Percentiles rank a stretch among this genome's conserved stretches.
These are phyloP conservation scores for Phaeolepiota aurea DNA, from an alignment of 768 basidiomycete genomes.

Conservation along the genomic window DNA sequence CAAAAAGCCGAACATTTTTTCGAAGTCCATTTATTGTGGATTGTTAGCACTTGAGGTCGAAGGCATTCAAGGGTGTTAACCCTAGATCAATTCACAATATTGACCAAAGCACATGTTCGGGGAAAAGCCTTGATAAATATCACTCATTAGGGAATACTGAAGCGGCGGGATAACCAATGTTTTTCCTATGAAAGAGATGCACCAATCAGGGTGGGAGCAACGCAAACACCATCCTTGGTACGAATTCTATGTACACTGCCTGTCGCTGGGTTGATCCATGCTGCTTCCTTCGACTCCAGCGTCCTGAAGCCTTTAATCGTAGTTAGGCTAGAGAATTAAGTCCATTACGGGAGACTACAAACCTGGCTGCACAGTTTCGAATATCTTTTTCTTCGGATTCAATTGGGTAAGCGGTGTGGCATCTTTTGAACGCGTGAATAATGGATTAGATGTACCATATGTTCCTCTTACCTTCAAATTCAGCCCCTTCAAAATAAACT, in stretches of 20 bases:
- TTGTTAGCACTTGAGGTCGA: conserved; percentile 7
- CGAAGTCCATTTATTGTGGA: background rate
- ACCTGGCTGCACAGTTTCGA: conserved; percentile 94
- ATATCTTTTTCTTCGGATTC: conserved; percentile 99
- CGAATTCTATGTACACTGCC: conserved; percentile 78
- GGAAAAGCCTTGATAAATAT: background rate
- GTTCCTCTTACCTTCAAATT: conserved; percentile 61
- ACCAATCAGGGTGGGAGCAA: conserved; percentile 75
- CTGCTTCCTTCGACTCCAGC: conserved; percentile 78
- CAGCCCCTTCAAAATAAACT: conserved; percentile 89
- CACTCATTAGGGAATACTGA: background rate
- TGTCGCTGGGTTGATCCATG: conserved; percentile 84
- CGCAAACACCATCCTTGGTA: conserved; percentile 77
- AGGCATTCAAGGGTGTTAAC: too few relatives aligned
- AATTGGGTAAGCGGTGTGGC: conserved; percentile 70
- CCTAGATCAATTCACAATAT: too few relatives aligned
- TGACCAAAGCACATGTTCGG: conserved; percentile 1
- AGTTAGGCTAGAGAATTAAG: conserved; percentile 3
- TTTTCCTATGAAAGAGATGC: conserved; percentile 89
- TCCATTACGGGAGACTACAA: conserved; percentile 2
- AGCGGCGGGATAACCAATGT: too few relatives aligned
- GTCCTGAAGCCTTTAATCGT: conserved; percentile 68
- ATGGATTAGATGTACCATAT: background rate
- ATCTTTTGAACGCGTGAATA: conserved; percentile 22
- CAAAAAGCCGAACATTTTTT: conserved; percentile 4